phyloP scores from a whole-genome alignment of 2,329 filamentous ascomycete genomes.

The Paraphoma sp. region DNA sequence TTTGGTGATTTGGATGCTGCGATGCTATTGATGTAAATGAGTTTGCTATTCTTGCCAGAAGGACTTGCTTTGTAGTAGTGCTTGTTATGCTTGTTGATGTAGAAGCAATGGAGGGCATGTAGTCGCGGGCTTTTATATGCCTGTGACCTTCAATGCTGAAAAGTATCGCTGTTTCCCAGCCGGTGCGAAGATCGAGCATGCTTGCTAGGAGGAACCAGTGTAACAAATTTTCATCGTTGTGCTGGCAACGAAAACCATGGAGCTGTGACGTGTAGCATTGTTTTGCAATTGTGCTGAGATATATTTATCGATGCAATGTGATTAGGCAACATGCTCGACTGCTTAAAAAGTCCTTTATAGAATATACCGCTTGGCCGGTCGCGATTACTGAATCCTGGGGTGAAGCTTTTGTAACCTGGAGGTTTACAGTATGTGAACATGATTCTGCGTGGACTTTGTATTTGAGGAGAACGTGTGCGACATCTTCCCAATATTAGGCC shows the following conservation, averaged over 20 bases:
- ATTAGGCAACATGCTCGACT: too few species aligned
- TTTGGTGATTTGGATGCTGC: neutral
- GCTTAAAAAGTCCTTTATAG: too few species aligned
- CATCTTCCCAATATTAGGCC: neutral
- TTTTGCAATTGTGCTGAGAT: too few species aligned
- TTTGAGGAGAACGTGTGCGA: neutral
- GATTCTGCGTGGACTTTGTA: too few species aligned
- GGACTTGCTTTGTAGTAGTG: neutral
- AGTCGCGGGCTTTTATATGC: neutral
- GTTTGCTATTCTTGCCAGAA: neutral
- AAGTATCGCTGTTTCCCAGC: neutral
- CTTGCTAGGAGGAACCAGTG: neutral
- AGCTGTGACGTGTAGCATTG: too few species aligned
- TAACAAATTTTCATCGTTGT: neutral
- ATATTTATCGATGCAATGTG: too few species aligned
- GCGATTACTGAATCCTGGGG: too few species aligned
- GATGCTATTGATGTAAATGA: conserved; percentile 1
- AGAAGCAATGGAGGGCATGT: neutral
- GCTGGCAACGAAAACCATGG: too few species aligned
- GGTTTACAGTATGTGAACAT: too few species aligned
- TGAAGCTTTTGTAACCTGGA: too few species aligned
- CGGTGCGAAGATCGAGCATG: neutral
- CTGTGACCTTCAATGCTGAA: neutral
- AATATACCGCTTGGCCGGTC: too few species aligned
- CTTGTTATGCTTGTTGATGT: neutral